A percentile compares a stretch with the other conserved stretches of the same genome.
These are phyloP conservation scores for Globisporangium acanthophoron DNA, from an alignment of 352 stramenopile species.

Conservation along the genomic window DNA sequence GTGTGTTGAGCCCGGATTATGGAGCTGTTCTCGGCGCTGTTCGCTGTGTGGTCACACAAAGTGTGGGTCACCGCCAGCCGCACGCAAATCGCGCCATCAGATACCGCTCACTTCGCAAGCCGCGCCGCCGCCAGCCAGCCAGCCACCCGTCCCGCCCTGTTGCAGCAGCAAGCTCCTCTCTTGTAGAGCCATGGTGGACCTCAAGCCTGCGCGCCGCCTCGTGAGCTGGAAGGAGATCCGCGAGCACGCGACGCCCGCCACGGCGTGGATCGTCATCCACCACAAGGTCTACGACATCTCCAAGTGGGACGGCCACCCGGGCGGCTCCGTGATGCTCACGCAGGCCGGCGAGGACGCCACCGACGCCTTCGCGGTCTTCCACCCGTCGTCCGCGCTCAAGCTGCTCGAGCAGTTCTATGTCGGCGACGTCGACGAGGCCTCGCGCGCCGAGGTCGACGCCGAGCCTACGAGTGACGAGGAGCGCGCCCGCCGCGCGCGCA, in stretches of 20 bases:
- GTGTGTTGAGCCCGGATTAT: no score
- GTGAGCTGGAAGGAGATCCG: conserved; percentile 77
- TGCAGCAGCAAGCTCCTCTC: background rate
- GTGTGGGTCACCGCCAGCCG: no score
- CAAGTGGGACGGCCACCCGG: conserved; percentile 80
- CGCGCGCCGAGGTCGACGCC: conserved; percentile 19
- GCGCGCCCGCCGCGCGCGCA: conserved; percentile 41
- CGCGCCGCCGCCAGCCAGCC: no score
- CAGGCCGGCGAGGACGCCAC: conserved; percentile 97
- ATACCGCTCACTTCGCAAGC: background rate
- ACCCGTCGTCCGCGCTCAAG: conserved; percentile 91
- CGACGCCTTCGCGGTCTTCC: conserved; percentile 98
- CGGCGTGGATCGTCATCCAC: conserved; percentile 88
- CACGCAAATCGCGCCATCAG: background rate
- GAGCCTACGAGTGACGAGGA: conserved; percentile 38
- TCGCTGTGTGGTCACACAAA: no score
- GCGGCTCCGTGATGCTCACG: conserved; percentile 94
- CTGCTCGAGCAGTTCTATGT: conserved; percentile 97
- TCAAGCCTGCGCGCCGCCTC: conserved; percentile 38
- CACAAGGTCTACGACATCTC: conserved; percentile 91
- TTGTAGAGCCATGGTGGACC: conserved; percentile 47
- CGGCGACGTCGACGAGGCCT: conserved; percentile 89
- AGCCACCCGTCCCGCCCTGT: background rate
- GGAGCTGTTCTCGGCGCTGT: no score
- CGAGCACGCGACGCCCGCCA: conserved; percentile 68